These are phyloP conservation scores for Cystofilobasidium macerans DNA, from an alignment of 768 basidiomycete genomes.

Conservation along the genomic window DNA sequence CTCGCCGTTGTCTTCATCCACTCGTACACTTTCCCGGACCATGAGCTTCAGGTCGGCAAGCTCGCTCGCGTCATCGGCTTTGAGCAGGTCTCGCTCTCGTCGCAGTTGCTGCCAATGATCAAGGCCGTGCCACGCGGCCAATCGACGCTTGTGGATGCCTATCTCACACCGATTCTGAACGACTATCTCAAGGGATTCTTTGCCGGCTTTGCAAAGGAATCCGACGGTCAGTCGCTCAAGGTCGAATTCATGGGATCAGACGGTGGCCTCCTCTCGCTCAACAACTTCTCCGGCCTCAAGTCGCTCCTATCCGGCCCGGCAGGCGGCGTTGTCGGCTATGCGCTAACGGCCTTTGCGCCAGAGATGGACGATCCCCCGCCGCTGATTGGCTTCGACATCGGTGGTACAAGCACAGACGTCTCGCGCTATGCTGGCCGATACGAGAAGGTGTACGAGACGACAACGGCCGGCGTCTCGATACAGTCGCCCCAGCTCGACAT, in stretches of 20 bases:
- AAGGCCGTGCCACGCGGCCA: constrained; percentile 19
- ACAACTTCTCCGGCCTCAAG: constrained; percentile 28
- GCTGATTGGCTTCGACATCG: constrained; percentile 32
- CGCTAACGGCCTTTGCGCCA: constrained; percentile 4
- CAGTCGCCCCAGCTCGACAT: constrained; percentile 22
- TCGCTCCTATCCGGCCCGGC: constrained; percentile 30
- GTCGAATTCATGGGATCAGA: constrained; percentile 24
- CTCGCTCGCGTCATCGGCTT: constrained; percentile 30
- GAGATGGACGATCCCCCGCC: constrained; percentile 17
- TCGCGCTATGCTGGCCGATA: constrained; percentile 29
- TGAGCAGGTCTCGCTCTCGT: constrained; percentile 15
- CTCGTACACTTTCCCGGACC: constrained; percentile 27
- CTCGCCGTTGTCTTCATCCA: constrained; percentile 20
- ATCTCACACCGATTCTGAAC: constrained; percentile 31
- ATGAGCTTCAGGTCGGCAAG: constrained; percentile 28
- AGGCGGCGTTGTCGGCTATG: constrained; percentile 30
- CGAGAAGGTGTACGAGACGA: constrained; percentile 26
- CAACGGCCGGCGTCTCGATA: constrained; percentile 21
- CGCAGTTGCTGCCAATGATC: constrained; percentile 16
- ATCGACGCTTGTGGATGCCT: constrained; percentile 29
- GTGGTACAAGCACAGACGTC: constrained; percentile 26
- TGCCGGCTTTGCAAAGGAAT: constrained; percentile 6
- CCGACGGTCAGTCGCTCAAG: background rate
- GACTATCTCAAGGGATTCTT: constrained; percentile 18
- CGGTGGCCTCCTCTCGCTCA: constrained; percentile 15